phyloP scores from a whole-genome alignment of 2,329 filamentous ascomycete species.

The Colletotrichum graminicola region DNA sequence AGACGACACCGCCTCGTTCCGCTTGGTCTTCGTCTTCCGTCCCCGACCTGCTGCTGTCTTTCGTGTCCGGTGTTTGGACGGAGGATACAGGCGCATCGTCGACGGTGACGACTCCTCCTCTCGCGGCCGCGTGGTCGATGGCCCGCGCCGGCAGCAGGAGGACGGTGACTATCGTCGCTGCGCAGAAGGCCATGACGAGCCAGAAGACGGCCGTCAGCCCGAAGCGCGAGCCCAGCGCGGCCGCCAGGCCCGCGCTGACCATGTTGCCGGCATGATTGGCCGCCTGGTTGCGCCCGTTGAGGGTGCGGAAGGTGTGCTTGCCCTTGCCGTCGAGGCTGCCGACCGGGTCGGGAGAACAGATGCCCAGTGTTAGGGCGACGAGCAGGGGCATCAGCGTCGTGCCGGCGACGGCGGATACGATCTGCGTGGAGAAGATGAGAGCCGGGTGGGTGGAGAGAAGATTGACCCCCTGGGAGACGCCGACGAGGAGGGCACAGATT shows the following conservation, averaged over 20 bases:
- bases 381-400: constrained; percentile 30
- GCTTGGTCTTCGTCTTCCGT: not conserved
- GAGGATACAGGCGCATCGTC: not conserved
- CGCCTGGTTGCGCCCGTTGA: constrained; percentile 29
- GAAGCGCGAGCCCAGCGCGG: constrained; percentile 12
- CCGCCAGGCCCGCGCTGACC: constrained; percentile 33
- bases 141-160: constrained; percentile 23
- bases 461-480: constrained; percentile 32
- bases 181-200: constrained; percentile 33
- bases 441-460: constrained; percentile 31
- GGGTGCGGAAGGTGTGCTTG: constrained; percentile 28
- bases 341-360: constrained; percentile 14
- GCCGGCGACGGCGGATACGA: constrained; percentile 33
- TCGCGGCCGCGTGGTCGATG: constrained; percentile 22
- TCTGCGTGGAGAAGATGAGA: constrained; percentile 31
- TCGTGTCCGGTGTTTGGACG: not conserved
- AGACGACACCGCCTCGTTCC: not conserved
- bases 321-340: not conserved
- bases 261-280: constrained; percentile 33
- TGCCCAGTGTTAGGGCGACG: constrained; percentile 30
- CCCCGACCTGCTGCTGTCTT: not conserved
- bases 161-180: constrained; percentile 2
- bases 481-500: constrained; percentile 22
- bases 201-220: constrained; percentile 30
- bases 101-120: not conserved